These are phyloP conservation scores for Protomyces inundatus DNA, from an alignment of 1,139 yeast genomes.

Conservation along the genomic window DNA sequence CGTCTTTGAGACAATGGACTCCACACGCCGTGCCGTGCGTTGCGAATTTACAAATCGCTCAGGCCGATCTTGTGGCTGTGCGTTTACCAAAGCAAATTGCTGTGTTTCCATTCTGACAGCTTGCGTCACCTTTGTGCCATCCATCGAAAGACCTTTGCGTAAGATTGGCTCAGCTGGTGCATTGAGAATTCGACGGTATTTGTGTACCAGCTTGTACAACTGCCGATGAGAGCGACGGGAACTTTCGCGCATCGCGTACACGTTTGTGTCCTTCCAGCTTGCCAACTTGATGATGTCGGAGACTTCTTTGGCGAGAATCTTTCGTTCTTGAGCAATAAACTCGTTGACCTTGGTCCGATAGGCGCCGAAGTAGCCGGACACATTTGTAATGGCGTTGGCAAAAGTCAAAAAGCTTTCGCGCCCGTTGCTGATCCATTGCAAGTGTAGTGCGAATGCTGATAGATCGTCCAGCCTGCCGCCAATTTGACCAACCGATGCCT, in stretches of 20 bases:
- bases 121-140: constrained; percentile 28
- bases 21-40: not conserved
- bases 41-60: not conserved
- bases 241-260: constrained; percentile 88
- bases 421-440: not conserved
- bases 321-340: constrained; percentile 47
- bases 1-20: not conserved
- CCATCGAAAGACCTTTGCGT: constrained; percentile 52
- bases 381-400: constrained; percentile 53
- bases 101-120: constrained; percentile 19
- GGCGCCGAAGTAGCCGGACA: constrained; percentile 61
- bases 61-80: not conserved
- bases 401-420: constrained; percentile 27
- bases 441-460: constrained; percentile 28
- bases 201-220: constrained; percentile 76
- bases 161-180: constrained; percentile 53
- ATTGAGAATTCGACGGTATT: constrained; percentile 63
- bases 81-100: not conserved
- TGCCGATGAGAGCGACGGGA: constrained; percentile 81
- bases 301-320: constrained; percentile 66
- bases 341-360: constrained; percentile 50
- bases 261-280: constrained; percentile 95
- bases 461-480: constrained; percentile 57
- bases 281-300: constrained; percentile 81
- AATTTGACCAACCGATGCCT: constrained; percentile 60